Percentiles rank a stretch among this genome's conserved stretches.
Evolutionary conservation across 2,329 filamentous ascomycete genomes (phyloP).

Genomic region (Elsinoe arachidis): DNA sequence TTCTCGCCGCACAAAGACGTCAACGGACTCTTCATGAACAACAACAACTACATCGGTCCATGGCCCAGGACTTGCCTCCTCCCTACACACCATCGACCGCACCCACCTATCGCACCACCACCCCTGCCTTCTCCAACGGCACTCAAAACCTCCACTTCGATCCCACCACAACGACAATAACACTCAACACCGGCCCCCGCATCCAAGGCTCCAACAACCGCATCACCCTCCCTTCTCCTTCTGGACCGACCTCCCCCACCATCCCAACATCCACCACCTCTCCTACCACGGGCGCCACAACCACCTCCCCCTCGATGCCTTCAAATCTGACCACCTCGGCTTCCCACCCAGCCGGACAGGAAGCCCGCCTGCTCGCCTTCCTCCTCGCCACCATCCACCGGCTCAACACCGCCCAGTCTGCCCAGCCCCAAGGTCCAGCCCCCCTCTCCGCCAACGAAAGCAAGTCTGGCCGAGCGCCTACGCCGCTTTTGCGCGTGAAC

Average conservation of each 20-base stretch:
- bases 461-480: neutral
- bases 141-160: neutral
- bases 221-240: neutral
- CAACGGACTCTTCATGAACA: neutral
- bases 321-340: neutral
- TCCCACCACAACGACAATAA: conserved; percentile 2
- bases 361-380: neutral
- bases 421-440: too few relatives aligned
- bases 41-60: neutral
- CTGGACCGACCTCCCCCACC: neutral
- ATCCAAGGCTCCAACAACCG: neutral
- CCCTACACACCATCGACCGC: neutral
- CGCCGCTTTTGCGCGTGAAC: neutral
- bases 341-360: neutral
- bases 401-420: neutral
- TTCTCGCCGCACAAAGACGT: neutral
- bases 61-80: neutral
- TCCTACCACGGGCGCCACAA: neutral
- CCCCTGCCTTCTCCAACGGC: neutral
- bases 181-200: conserved; percentile 4
- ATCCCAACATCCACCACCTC: neutral
- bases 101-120: neutral
- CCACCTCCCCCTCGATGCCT: neutral
- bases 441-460: neutral
- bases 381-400: conserved; percentile 11